Evolutionary conservation across 1,284 basidiomycete species (phyloP), one percentile per base, ranked within the genome.

Genomic region (Apiotrichum sp.): DNA sequence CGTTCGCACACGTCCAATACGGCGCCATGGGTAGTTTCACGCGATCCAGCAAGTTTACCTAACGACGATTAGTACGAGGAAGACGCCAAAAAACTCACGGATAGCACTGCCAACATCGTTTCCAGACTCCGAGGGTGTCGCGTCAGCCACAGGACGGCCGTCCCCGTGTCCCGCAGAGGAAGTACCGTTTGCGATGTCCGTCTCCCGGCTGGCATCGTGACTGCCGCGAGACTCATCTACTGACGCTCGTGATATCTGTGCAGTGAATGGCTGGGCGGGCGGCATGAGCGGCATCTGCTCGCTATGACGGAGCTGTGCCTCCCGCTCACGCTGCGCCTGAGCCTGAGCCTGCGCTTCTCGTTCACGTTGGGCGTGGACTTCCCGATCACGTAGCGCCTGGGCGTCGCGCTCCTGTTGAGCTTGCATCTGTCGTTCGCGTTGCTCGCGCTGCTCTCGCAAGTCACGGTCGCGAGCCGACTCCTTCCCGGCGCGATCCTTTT

Each of bases 1-100:
- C 70, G 57, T 31, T 75, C 75, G 57, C 69, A 74, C 8, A 75
- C 62, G 22, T 69, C 70, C 46, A 72, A 65, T 11, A 73, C 71
- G 4, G 65, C 57, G 2, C 64, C 53, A 35, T 69, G 60, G 9
- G 69, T 64, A 0, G 72, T 70, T 38, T 70, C 67, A 5, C 62
- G 58, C 10, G 58, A 53, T 3, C 65, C 49, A 41, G 67, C 69
- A 2, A 74, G 62, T 31, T 64, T 55, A 42, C 65, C 71, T 72
- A 38, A 7, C 29, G 13, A 9, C 3, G 33, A 32, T 53, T 29
- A 58, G 47, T 42, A 31, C 6, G 11, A 38, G 36, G 8, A 13
- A 38, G 36, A 38, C 8, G 36, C 33, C 6, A 38, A 29, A 3
- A 3, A 3, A 33, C 71, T 65, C 55, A 73, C 70, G 65, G 38